phyloP scores from a whole-genome alignment of 2,329 filamentous ascomycete genomes.

The Kalmusia sp. region DNA sequence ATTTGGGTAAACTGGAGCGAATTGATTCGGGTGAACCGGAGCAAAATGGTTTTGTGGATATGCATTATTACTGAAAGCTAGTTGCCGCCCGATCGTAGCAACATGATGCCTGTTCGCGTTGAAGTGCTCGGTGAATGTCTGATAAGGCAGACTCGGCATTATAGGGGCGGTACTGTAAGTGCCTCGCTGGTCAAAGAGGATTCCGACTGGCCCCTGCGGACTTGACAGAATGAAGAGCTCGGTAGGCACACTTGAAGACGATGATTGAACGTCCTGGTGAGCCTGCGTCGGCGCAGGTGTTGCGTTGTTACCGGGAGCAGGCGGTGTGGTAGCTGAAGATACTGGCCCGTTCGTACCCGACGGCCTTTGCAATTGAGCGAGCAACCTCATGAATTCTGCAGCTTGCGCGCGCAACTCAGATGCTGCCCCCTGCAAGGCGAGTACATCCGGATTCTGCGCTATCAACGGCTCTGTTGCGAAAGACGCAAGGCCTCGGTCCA shows the following conservation, averaged over 20 bases:
- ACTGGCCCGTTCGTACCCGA: neutral
- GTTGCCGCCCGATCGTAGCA: conserved; percentile 37
- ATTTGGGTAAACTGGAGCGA: conserved; percentile 22
- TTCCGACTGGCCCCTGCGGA: conserved; percentile 44
- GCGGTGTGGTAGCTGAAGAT: neutral
- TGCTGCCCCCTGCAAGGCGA: conserved; percentile 36
- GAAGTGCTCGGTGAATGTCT: conserved; percentile 43
- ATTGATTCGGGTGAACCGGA: too few relatives aligned
- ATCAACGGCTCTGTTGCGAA: conserved; percentile 31
- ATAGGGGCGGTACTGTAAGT: conserved; percentile 44
- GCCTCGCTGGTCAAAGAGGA: conserved; percentile 44
- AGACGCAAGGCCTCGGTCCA: conserved; percentile 33
- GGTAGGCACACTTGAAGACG: conserved; percentile 25
- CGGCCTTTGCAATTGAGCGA: conserved; percentile 25
- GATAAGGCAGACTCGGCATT: conserved; percentile 33
- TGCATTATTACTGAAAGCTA: conserved; percentile 27
- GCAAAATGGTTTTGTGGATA: conserved; percentile 25
- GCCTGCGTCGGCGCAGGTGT: conserved; percentile 15
- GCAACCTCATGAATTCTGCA: conserved; percentile 25
- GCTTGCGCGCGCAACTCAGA: conserved; percentile 34
- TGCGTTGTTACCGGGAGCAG: conserved; percentile 7
- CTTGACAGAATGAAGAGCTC: conserved; percentile 46
- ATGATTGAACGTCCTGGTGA: conserved; percentile 11
- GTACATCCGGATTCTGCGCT: conserved; percentile 36
- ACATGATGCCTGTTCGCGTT: conserved; percentile 41